phyloP scores from a whole-genome alignment of 2,329 filamentous ascomycete genomes.

The Epichloe scottii region DNA sequence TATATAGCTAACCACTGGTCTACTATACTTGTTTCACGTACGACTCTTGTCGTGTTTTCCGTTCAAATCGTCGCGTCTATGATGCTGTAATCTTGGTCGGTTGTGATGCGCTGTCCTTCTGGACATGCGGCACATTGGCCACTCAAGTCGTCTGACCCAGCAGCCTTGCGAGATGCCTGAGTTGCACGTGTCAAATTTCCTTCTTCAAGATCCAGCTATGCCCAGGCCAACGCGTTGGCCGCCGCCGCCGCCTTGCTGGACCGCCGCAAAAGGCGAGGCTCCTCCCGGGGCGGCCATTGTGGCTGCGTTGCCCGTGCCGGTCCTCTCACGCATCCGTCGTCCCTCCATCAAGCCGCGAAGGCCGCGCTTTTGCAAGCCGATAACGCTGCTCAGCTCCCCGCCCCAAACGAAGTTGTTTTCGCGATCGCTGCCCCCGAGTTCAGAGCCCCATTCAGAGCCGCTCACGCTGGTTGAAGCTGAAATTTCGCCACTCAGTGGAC shows the following conservation, averaged over 20 bases:
- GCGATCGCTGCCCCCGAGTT: conserved; percentile 36
- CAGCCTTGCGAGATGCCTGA: no score
- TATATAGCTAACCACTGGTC: no score
- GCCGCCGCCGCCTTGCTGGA: conserved; percentile 13
- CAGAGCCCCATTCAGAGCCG: conserved; percentile 44
- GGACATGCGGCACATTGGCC: no score
- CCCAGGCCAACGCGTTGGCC: conserved; percentile 37
- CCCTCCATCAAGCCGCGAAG: conserved; percentile 91
- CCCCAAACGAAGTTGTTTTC: conserved; percentile 52
- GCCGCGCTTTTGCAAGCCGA: conserved; percentile 89
- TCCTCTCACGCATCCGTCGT: conserved; percentile 66
- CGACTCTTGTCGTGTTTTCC: no score
- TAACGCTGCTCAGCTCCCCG: conserved; percentile 74
- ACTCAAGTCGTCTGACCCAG: no score
- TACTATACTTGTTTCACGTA: no score
- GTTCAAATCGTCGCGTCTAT: no score
- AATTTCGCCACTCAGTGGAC: conserved; percentile 34
- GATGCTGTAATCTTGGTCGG: no score
- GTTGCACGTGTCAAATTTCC: no score
- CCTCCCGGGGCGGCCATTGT: conserved; percentile 12
- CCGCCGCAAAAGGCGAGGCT: conserved; percentile 5
- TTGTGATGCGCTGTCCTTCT: no score
- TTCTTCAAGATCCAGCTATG: conserved; percentile 32
- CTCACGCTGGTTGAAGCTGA: conserved; percentile 39
- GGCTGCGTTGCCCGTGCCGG: conserved; percentile 28